phyloP scores from a whole-genome alignment of 805 yeast species.

The Candida tibetensis region DNA sequence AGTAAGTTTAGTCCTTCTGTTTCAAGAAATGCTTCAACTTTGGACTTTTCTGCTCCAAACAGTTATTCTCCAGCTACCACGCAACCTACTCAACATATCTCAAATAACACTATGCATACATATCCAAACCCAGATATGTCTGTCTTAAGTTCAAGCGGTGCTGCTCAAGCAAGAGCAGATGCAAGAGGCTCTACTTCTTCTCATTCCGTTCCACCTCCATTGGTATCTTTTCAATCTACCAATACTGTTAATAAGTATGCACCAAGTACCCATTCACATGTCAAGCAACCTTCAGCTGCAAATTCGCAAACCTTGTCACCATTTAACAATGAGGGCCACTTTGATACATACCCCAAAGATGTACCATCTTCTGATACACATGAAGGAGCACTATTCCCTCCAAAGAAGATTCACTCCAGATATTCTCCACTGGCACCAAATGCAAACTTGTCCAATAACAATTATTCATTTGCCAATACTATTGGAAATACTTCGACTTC shows the following conservation, averaged over 20 bases:
- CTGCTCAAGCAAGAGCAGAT: constrained; percentile 11
- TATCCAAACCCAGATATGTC: constrained; percentile 1
- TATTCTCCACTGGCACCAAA: constrained; percentile 3
- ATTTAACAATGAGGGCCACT: constrained; percentile 3
- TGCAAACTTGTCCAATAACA: not conserved
- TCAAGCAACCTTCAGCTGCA: not conserved
- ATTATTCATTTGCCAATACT: constrained; percentile 5
- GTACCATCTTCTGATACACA: constrained; percentile 5
- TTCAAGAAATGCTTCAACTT: constrained; percentile 51
- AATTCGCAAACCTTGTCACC: not conserved
- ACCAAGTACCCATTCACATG: constrained; percentile 2
- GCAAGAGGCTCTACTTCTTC: constrained; percentile 4
- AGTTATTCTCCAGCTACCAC: constrained; percentile 2
- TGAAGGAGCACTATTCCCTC: constrained; percentile 7
- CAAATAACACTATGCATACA: constrained; percentile 2
- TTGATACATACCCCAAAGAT: constrained; percentile 6
- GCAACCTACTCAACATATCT: constrained; percentile 3
- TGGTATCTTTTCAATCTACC: constrained; percentile 6
- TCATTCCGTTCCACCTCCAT: constrained; percentile 4
- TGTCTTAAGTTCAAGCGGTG: constrained; percentile 7
- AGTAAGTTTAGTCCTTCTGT: constrained; percentile 68
- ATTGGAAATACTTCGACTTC: constrained; percentile 17
- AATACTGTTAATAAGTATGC: constrained; percentile 6
- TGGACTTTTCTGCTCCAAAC: constrained; percentile 29
- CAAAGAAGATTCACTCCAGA: constrained; percentile 5